Percentiles rank a stretch among this genome's conserved stretches.
phyloP scores from a whole-genome alignment of 2,329 filamentous ascomycete genomes.

The Didymella pomorum region DNA sequence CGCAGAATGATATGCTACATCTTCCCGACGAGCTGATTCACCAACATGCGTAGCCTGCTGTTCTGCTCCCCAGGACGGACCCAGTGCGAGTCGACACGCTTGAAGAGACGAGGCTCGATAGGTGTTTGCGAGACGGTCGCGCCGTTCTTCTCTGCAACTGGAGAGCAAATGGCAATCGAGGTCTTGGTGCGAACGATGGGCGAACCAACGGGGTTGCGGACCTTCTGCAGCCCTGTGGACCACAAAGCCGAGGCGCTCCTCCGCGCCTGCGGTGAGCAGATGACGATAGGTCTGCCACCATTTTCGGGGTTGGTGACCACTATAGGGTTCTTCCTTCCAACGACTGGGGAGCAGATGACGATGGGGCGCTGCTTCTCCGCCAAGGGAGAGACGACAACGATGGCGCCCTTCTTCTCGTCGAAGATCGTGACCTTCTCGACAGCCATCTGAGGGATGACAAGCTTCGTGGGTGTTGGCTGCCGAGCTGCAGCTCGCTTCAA shows the following conservation, averaged over 20 bases:
- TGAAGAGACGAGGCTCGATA: constrained; percentile 20
- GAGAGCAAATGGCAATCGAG: constrained; percentile 30
- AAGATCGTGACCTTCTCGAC: constrained; percentile 33
- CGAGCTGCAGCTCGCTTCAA: constrained; percentile 29
- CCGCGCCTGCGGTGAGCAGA: constrained; percentile 31
- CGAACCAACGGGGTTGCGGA: constrained; percentile 33
- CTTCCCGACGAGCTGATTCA: constrained; percentile 1
- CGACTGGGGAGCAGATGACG: constrained; percentile 36
- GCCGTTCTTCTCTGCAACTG: constrained; percentile 22
- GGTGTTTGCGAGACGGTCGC: constrained; percentile 19
- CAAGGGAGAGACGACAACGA: constrained; percentile 33
- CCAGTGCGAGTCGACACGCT: constrained; percentile 31
- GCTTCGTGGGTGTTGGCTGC: constrained; percentile 16
- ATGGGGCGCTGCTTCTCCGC: constrained; percentile 34
- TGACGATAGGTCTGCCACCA: constrained; percentile 32
- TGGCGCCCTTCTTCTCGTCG: constrained; percentile 33
- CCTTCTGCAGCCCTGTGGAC: constrained; percentile 30
- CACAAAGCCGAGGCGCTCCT: constrained; percentile 24
- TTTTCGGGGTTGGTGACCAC: constrained; percentile 30
- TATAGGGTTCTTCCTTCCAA: constrained; percentile 34
- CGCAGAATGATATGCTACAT: constrained; percentile 5
- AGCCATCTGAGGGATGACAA: constrained; percentile 24
- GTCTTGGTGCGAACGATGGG: constrained; percentile 34
- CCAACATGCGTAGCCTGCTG: constrained; percentile 20
- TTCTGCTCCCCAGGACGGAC: constrained; percentile 29